Evolutionary conservation across 2,329 filamentous ascomycete genomes (phyloP), one percentile per base, ranked within the genome.

Genomic region (Trichoderma sp.): DNA sequence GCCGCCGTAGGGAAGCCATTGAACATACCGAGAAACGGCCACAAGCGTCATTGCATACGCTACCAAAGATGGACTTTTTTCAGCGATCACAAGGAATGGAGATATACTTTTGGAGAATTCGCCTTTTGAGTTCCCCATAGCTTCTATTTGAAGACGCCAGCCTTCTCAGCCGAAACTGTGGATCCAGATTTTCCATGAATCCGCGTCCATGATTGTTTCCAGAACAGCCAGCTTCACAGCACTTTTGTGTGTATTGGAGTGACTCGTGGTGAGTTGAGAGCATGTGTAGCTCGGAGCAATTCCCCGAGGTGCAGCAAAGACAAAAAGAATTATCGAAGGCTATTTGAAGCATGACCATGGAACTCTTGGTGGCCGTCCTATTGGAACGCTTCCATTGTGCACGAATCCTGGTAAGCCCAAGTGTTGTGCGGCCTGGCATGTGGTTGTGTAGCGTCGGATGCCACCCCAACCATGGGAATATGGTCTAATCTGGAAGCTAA

Each of bases 121-220:
- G 17, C 20, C 20, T 8, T 62, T 39, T 20, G 6, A 11, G 13
- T 6, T 26, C 39, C 17, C 63, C 63, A 65, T 55, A 55, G 43
- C 43, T 65, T 65, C 63, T 20, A 20, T 20, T 26, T 12, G 9
- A 28, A 39, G 17, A 12, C 30, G 30, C 47, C 30, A 66, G 20
- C 63, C n/a, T 28, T 4, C 26, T 17, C 30, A 17, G 20, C 32
- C 47, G 36, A 28, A 28, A 15, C 43, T 36, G 32, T 32, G 63
- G 63, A 53, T 8, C 28, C 63, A 57, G 55, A 66, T 66, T 66
- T 66, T 66, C 63, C 63, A 57, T 66, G 53, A 59, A 68, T 68
- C 53, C 53, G 53, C 53, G 23, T 59, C 34, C 23, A 39, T 12
- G 6, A 66, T 20, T 23, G 9, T 2, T 8, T 30, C 39, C 39